Conservation (phyloP, 371 early-diverging fungal species). For the Nematocida ausubeli region DNA sequence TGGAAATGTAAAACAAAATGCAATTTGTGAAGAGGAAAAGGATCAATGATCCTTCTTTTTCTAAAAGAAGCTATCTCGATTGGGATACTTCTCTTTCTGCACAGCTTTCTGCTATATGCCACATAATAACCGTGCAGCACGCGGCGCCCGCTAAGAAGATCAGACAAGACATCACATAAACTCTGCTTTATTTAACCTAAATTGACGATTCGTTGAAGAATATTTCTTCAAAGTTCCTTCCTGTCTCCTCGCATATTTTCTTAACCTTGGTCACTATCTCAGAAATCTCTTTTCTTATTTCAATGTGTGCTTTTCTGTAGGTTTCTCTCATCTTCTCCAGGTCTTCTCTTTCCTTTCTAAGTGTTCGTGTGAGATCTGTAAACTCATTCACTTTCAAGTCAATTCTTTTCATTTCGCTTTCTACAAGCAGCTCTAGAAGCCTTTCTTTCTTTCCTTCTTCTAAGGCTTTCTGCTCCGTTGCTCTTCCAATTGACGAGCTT, state of each 20-base stretch:
- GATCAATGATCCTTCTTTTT: no score
- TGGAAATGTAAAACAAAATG: no score
- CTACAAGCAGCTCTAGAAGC: slow-evolving; percentile 57
- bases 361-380: slow-evolving; percentile 49
- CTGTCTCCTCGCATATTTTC: slow-evolving; percentile 50
- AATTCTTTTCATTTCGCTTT: slow-evolving; percentile 61
- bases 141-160: no score
- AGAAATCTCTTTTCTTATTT: slow-evolving; percentile 47
- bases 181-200: no score
- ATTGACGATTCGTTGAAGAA: slow-evolving; percentile 54
- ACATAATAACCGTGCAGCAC: no score
- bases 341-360: slow-evolving; percentile 62
- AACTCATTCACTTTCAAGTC: slow-evolving; percentile 60
- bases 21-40: no score
- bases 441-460: slow-evolving; percentile 63
- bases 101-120: no score
- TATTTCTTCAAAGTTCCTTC: slow-evolving; percentile 47
- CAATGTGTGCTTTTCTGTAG: slow-evolving; percentile 55
- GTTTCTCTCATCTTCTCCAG: slow-evolving; percentile 55
- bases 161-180: no score
- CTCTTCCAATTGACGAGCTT: slow-evolving; percentile 70
- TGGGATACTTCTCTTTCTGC: no score
- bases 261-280: slow-evolving; percentile 47
- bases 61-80: no score
- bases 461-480: slow-evolving; percentile 56